A percentile compares a stretch with the other conserved stretches of the same genome.
Evolutionary conservation across 495 filamentous ascomycete genomes (phyloP).

Genomic region (Podospora pseudopauciseta): DNA sequence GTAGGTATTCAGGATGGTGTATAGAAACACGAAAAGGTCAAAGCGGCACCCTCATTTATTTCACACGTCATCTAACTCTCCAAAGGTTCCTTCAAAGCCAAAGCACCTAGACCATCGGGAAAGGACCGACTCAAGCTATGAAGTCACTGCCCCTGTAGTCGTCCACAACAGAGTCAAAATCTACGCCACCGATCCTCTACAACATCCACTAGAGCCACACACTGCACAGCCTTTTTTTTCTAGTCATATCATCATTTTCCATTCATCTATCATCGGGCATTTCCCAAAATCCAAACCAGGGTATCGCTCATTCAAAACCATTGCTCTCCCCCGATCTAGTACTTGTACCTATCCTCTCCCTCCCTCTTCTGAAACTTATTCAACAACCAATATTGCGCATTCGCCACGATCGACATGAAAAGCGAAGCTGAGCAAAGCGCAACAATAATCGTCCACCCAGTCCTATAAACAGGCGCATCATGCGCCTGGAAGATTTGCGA

Average conservation of each 20-base stretch:
- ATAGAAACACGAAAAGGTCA: neutral
- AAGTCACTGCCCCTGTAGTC: no score
- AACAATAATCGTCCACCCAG: conserved; percentile 28
- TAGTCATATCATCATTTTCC: neutral
- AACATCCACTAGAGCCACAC: no score
- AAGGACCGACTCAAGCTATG: no score
- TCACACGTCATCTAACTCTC: neutral
- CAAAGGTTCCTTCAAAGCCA: neutral
- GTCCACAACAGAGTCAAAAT: no score
- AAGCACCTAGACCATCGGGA: neutral
- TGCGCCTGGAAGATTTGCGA: conserved; percentile 52
- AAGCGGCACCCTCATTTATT: neutral
- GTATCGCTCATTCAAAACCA: neutral
- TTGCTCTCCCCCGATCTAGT: neutral
- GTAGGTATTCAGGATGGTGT: neutral
- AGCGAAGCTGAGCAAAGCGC: conserved; percentile 17
- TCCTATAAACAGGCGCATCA: conserved; percentile 49
- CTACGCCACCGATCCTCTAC: no score
- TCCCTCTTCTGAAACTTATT: conserved; percentile 23
- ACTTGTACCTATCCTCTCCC: conserved; percentile 18
- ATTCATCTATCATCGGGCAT: neutral
- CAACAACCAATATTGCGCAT: conserved; percentile 27
- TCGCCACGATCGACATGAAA: conserved; percentile 22
- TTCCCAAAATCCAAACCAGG: neutral
- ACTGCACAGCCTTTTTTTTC: no score